Base-by-base conservation (phyloP, 2,329 filamentous ascomycete species). In the Fusarium duplospermum region DNA sequence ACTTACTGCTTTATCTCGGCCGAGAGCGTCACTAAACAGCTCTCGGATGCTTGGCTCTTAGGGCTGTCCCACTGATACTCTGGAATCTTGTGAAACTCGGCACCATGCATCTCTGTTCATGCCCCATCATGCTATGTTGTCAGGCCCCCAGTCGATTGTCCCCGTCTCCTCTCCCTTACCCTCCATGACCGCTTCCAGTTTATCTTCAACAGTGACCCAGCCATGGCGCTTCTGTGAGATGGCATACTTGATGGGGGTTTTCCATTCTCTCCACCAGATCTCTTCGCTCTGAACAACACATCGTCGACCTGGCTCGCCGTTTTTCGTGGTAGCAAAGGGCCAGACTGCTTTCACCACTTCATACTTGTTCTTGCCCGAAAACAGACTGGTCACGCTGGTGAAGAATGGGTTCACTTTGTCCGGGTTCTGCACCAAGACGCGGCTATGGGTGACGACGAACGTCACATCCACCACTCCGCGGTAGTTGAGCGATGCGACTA, bases 221-320 rank as follows among this genome's bases (percentile, higher is more conserved):
- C 81, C 81, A 29, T 80, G 80, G 79, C 82, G 78, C 84, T 84
- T 73, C 74, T 81, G 71, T 80, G 85, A 74, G 84, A 86, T 84
- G 81, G 87, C 86, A 84, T 88, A 76, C 52, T 80, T 77, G 61
- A 81, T 79, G 13, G 77, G 76, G 36, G 74, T 73, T 60, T 72
- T 76, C 80, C 80, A 82, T 67, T 81, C 85, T 59, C 82, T 81
- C 86, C 88, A 90, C 88, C 88, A 90, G 3, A 82, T 83, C 76
- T 89, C 87, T 79, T 90, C 88, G 66, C 84, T 87, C 78, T 89
- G 87, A n/a, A 90, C 87, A 4, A 83, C 82, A 72, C 84, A 89
- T 62, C 79, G 80, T 58, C 86, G 83, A 14, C 78, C 84, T n/a
- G 71, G 78, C 70, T 87, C 86, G 42, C 82, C 87, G 72, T 80